Base-by-base conservation (phyloP, 331 rosid genomes). In the Acacia pycnantha region DNA sequence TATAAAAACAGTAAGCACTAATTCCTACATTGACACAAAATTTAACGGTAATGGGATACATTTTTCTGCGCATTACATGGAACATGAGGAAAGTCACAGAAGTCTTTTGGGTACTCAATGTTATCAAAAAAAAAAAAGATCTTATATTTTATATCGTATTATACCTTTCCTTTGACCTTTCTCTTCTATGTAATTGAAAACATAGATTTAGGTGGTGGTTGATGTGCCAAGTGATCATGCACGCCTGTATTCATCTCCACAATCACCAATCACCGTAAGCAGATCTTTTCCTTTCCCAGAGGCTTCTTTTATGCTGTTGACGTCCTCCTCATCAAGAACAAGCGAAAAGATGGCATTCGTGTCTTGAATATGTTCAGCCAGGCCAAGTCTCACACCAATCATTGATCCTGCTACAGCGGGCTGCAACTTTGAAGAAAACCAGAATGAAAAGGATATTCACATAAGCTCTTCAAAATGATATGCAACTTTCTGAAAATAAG, bases 211-310 rank as follows among this genome's bases (percentile, higher is more conserved):
- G 7, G 44, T 81, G 81, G 84, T 18, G 10, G 46, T 84, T 84
- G 82, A 79, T 40, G 43, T 68, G 27, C 47, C 56, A 35, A 64
- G 70, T 69, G 44, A 78, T 90, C 85, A 95, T 58, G 79, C 84
- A 53, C 98, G 96, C 86, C 98, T 89, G 82, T 95, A 93, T 84
- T 95, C 99, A 82, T 93, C 99, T 85, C 99, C 99, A 35, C 98
- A 90, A 73, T 95, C 99, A 61, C 99, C 99, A 72, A 95, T 95
- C 74, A 93, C 90, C 82, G 69, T 82, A 50, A 95, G 97, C 76
- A 93, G 93, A 92, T 95, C 85, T 83, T 90, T 92, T 79, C 99
- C 97, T 81, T 90, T 89, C 40, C 62, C 84, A 10, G 90, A 80
- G 78, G 92, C 94, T 90, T 90, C 97, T 73, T 83, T 81, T 87